Evolutionary conservation across 495 filamentous ascomycete genomes (phyloP).

Genomic region (Talaromyces proteolyticus): DNA sequence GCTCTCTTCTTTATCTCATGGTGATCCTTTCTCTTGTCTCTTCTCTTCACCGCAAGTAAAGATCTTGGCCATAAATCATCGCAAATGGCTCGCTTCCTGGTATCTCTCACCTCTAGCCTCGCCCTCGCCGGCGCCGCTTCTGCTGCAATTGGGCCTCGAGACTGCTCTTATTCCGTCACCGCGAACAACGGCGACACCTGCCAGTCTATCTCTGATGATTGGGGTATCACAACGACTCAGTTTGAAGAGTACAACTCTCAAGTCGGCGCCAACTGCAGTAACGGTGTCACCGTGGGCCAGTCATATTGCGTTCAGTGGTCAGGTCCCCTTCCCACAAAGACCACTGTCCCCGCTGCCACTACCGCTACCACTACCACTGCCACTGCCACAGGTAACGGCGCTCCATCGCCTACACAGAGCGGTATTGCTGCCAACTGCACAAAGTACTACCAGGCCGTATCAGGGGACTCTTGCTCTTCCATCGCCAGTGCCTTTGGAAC

Average conservation of each 20-base stretch:
- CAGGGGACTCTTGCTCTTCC: background rate
- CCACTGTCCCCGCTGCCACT: background rate
- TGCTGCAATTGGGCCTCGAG: no score
- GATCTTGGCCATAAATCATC: no score
- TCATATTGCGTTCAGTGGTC: background rate
- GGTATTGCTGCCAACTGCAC: background rate
- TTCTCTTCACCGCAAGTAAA: no score
- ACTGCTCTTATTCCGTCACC: background rate
- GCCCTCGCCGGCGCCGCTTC: no score
- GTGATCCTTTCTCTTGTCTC: no score
- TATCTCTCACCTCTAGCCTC: no score
- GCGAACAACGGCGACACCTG: background rate
- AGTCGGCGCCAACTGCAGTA: background rate
- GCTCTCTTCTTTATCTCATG: no score
- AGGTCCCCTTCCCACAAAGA: background rate
- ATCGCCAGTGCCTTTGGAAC: background rate
- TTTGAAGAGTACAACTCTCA: background rate
- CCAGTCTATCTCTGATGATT: background rate
- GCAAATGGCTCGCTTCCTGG: no score
- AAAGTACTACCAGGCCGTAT: background rate
- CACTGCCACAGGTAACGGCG: no score
- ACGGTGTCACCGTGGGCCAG: background rate
- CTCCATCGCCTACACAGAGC: background rate
- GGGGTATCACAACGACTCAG: background rate
- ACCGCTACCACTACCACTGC: background rate